These are phyloP conservation scores for Mrakia gelida DNA, from an alignment of 768 basidiomycete genomes.

Conservation along the genomic window DNA sequence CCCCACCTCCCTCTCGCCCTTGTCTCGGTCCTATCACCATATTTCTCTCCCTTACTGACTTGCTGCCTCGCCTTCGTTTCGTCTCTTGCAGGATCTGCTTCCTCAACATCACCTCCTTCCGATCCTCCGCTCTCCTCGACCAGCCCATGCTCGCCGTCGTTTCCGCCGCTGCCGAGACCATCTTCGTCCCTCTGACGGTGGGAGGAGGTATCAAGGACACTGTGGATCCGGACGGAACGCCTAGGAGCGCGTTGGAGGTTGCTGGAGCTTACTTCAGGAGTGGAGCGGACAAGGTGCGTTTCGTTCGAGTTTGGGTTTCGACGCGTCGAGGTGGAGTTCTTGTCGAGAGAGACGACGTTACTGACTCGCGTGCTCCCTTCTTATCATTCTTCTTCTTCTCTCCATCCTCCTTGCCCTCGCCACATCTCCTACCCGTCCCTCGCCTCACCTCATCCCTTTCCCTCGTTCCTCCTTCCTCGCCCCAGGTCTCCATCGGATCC, in stretches of 20 bases:
- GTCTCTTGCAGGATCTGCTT: slow-evolving; percentile 58
- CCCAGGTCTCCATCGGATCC: slow-evolving; percentile 74
- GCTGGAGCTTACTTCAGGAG: slow-evolving; percentile 94
- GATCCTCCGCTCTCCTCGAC: slow-evolving; percentile 87
- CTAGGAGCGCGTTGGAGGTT: slow-evolving; percentile 81
- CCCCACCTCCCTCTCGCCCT: background rate
- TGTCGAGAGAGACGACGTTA: background rate
- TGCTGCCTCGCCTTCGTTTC: slow-evolving; percentile 88
- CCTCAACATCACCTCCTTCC: slow-evolving; percentile 99
- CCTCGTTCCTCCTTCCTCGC: too few relatives aligned
- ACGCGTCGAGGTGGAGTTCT: background rate
- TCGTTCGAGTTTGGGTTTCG: too few relatives aligned
- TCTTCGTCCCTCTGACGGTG: slow-evolving; percentile 97
- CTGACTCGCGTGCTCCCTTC: background rate
- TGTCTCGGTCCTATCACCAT: slow-evolving; percentile 43
- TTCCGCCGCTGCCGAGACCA: slow-evolving; percentile 74
- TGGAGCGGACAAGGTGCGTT: slow-evolving; percentile 81
- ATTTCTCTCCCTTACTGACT: slow-evolving; percentile 96
- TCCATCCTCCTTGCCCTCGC: too few relatives aligned
- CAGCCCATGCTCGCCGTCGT: slow-evolving; percentile 99
- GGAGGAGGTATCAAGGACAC: slow-evolving; percentile 97
- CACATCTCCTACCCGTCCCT: background rate
- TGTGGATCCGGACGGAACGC: slow-evolving; percentile 89
- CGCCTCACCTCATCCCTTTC: background rate
- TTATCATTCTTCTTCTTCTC: background rate